Conservation (phyloP, 2,329 filamentous ascomycete species). For the Polychaeton citri region DNA sequence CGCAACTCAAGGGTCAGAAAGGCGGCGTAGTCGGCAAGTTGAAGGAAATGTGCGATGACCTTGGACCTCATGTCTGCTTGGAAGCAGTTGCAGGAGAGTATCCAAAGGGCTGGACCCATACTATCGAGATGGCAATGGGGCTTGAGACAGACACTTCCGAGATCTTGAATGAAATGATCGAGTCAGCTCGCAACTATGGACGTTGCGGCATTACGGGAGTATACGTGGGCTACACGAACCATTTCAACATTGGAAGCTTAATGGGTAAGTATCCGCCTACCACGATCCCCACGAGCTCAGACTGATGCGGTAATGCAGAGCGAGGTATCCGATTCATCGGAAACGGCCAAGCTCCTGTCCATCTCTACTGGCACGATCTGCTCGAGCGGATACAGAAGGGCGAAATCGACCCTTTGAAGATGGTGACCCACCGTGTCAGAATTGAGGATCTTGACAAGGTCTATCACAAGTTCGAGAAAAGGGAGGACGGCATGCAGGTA, state of each 20-base stretch:
- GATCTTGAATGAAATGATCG: conserved; percentile 67
- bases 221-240: conserved; percentile 56
- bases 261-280: conserved; percentile 37
- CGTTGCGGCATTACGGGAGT: conserved; percentile 66
- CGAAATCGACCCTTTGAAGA: conserved; percentile 61
- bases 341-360: conserved; percentile 59
- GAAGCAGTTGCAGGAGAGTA: conserved; percentile 56
- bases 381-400: conserved; percentile 53
- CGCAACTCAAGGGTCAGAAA: conserved; percentile 42
- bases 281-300: conserved; percentile 37
- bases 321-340: conserved; percentile 68
- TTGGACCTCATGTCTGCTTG: conserved; percentile 59
- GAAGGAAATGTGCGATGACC: conserved; percentile 57
- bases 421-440: conserved; percentile 63
- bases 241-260: conserved; percentile 68
- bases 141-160: conserved; percentile 77
- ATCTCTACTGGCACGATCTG: conserved; percentile 73
- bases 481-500: conserved; percentile 55
- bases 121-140: conserved; percentile 47
- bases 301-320: conserved; percentile 52
- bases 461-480: conserved; percentile 54
- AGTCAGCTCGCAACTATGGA: conserved; percentile 58
- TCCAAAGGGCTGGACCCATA: conserved; percentile 48
- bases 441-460: conserved; percentile 38
- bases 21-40: conserved; percentile 54